Percentiles rank a stretch among this genome's conserved stretches.
Evolutionary conservation across 2,329 filamentous ascomycete species (phyloP).

Genomic region (Penicillium sp.): DNA sequence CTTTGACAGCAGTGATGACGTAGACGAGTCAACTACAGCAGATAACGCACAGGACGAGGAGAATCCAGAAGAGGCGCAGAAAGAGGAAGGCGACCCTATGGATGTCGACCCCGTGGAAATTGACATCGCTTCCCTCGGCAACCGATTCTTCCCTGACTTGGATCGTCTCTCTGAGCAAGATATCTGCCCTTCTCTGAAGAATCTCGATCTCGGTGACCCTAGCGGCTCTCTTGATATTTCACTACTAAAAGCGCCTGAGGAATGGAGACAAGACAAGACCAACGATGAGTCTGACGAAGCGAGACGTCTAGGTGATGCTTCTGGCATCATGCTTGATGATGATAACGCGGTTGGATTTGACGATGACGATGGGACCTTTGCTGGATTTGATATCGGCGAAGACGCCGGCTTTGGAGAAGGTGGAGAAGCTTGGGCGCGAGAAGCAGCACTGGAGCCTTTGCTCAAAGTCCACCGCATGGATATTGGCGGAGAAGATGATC

Average conservation of each 20-base stretch:
- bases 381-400: conserved; percentile 63
- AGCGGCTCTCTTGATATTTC: conserved; percentile 84
- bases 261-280: conserved; percentile 70
- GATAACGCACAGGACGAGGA: conserved; percentile 29
- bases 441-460: conserved; percentile 81
- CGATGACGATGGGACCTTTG: conserved; percentile 68
- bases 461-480: conserved; percentile 66
- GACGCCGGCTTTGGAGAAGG: conserved; percentile 86
- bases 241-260: conserved; percentile 83
- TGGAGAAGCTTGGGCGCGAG: conserved; percentile 89
- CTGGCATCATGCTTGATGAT: conserved; percentile 80
- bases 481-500: conserved; percentile 51
- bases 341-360: conserved; percentile 81
- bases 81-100: conserved; percentile 50
- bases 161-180: conserved; percentile 75
- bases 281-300: conserved; percentile 40
- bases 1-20: conserved; percentile 95
- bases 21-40: conserved; percentile 48
- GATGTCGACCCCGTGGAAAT: conserved; percentile 64
- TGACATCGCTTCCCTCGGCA: conserved; percentile 69
- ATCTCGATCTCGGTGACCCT: conserved; percentile 83
- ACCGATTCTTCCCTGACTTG: conserved; percentile 82
- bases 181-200: conserved; percentile 91
- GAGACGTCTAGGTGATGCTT: conserved; percentile 61
- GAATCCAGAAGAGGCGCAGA: conserved; percentile 40